These are phyloP conservation scores for Xylariaceae sp. DNA, from an alignment of 2,329 filamentous ascomycete genomes.

Conservation along the genomic window DNA sequence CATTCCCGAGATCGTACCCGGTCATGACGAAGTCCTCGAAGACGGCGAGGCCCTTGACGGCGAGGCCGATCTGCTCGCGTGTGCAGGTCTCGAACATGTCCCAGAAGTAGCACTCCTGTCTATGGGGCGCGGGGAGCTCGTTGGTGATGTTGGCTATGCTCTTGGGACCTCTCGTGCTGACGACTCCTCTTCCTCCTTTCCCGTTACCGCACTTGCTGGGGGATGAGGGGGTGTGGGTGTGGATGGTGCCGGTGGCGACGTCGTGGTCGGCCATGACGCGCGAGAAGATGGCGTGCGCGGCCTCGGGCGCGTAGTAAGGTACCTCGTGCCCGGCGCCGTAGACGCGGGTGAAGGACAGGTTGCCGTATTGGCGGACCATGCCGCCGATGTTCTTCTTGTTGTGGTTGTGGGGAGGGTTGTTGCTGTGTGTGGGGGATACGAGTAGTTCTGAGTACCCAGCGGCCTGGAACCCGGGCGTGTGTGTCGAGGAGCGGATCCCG, in stretches of 20 bases:
- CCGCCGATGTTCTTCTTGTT: slow-evolving; percentile 50
- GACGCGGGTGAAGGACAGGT: slow-evolving; percentile 51
- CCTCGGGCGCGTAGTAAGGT: slow-evolving; percentile 41
- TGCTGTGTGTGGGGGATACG: no score
- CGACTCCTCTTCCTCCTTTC: no score
- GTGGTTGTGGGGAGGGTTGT: slow-evolving; percentile 46
- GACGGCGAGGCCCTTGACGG: not conserved
- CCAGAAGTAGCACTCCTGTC: slow-evolving; percentile 5
- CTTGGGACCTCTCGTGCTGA: not conserved
- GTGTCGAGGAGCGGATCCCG: slow-evolving; percentile 42
- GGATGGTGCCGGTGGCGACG: slow-evolving; percentile 38
- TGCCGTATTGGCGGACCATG: slow-evolving; percentile 60
- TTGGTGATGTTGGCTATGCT: not conserved
- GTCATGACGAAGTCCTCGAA: not conserved
- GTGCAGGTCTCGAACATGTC: slow-evolving; percentile 3
- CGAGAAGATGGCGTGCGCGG: slow-evolving; percentile 41
- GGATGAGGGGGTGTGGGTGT: no score
- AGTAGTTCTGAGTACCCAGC: slow-evolving; percentile 64
- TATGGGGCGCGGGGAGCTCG: not conserved
- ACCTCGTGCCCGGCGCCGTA: slow-evolving; percentile 50
- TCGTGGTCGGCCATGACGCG: slow-evolving; percentile 42
- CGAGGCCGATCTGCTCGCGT: not conserved
- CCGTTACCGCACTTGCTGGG: no score
- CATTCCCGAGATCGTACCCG: not conserved
- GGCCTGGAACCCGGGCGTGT: slow-evolving; percentile 46